Conservation (phyloP, 202 grass and related monocot genomes). For the Hordeum pubiflorum region DNA sequence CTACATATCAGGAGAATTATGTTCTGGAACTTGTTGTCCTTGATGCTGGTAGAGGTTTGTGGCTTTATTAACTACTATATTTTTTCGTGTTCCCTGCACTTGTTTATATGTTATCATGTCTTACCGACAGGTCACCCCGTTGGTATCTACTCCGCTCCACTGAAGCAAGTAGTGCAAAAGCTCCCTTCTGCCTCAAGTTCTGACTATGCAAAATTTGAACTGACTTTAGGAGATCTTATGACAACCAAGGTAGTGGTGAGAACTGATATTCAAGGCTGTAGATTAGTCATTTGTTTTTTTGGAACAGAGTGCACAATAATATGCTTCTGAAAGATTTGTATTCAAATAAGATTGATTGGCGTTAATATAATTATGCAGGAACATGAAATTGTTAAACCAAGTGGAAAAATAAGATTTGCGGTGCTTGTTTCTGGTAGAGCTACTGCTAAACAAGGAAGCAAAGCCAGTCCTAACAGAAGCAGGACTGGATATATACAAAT, state of each 20-base stretch:
- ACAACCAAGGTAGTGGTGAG: constrained; percentile 50
- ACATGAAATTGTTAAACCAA: constrained; percentile 37
- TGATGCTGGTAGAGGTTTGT: constrained; percentile 79
- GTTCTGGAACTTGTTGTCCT: constrained; percentile 68
- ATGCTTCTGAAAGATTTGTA: constrained; percentile 8
- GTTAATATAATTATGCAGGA: constrained; percentile 41
- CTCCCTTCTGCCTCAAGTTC: constrained; percentile 39
- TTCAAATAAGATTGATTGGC: constrained; percentile 19
- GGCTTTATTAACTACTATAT: constrained; percentile 12
- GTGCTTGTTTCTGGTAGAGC: constrained; percentile 61
- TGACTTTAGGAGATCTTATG: constrained; percentile 68
- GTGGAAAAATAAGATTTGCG: constrained; percentile 80
- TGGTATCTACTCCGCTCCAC: constrained; percentile 53
- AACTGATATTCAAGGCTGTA: constrained; percentile 17
- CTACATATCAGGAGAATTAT: constrained; percentile 63
- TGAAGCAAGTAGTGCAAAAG: constrained; percentile 66
- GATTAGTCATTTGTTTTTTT: constrained; percentile 8
- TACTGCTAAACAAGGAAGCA: constrained; percentile 34
- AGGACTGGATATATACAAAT: constrained; percentile 80
- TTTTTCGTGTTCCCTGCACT: constrained; percentile 16
- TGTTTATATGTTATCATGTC: constrained; percentile 24
- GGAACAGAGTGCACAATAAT: not conserved
- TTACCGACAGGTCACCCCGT: constrained; percentile 33
- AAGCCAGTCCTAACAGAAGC: constrained; percentile 30
- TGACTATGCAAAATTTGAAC: constrained; percentile 45